Evolutionary conservation across 441 rosid species (phyloP), one percentile per base, ranked within the genome.

Genomic region (Croton setiger): DNA sequence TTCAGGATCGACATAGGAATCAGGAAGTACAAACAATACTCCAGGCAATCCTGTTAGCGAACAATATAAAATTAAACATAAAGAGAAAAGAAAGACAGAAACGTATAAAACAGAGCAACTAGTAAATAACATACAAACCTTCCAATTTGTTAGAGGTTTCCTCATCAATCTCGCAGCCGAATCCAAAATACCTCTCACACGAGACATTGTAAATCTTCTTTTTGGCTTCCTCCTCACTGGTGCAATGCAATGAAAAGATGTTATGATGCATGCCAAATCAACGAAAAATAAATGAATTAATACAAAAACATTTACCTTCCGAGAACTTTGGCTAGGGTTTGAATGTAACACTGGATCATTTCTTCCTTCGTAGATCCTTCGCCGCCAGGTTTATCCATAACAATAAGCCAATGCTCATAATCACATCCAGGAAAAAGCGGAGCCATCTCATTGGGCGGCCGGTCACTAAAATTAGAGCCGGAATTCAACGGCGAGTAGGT

Each of bases 361-460:
- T 92, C 87, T 85, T 95, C 90, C 80, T 95, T 95, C 17, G 83
- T 80, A 15, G 97, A 93, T 0, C 83, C 87, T 64, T 92, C 97
- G 0, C 97, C 97, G 3, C 99, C 97, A 12, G 98, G 94, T 74
- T 95, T 92, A 45, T 95, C 97, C 88, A 92, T 95, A 23, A 95
- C 93, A 51, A 92, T 94, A 36, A 94, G 98, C 98, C 98, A 94
- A 81, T 92, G 99, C 75, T 88, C 81, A 63, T 92, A 95, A 62
- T 95, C 99, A 58, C 98, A 90, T 0, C 98, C 98, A 0, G 98
- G 97, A 60, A 95, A 95, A 60, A 92, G 87, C 15, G 98, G 99
- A 3, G 97, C 91, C 98, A 95, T 92, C 74, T 95, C 98, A 41
- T 90, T 92, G 44, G 99, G 97, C 3, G 98, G 99, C 5, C 98